Evolutionary conservation across 345 rosid species (phyloP).

Genomic region (Linum lewisii): DNA sequence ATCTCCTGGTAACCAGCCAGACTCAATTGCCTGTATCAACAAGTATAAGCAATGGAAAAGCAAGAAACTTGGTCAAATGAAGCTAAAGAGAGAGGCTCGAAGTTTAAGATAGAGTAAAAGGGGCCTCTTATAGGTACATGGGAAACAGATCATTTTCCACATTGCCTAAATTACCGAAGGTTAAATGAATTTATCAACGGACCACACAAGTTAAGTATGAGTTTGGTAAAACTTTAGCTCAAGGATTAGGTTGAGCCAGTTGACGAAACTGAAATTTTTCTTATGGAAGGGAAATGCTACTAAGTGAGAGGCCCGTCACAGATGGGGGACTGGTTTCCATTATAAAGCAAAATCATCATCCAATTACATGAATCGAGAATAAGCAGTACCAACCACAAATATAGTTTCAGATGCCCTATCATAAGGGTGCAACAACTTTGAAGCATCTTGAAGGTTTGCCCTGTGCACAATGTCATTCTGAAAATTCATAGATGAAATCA

Average conservation of each 20-base stretch:
- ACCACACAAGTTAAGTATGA: no score
- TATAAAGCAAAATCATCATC: not conserved
- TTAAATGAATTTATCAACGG: no score
- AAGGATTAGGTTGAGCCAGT: no score
- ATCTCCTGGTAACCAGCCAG: constrained; percentile 83
- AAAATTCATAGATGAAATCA: constrained; percentile 11
- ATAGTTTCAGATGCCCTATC: constrained; percentile 82
- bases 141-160: not conserved
- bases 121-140: not conserved
- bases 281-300: not conserved
- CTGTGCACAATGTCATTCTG: constrained; percentile 40
- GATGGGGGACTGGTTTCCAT: not conserved
- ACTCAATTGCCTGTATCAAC: constrained; percentile 75
- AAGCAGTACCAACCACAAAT: constrained; percentile 44
- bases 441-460: constrained; percentile 44
- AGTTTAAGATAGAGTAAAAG: not conserved
- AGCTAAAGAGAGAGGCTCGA: not conserved
- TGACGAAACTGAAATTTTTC: no score
- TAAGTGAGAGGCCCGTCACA: not conserved
- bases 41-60: not conserved
- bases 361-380: constrained; percentile 5
- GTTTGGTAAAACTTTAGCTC: no score
- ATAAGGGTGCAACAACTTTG: constrained; percentile 64
- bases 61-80: constrained; percentile 4
- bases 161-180: no score